These are phyloP conservation scores for Laburnicola sp. DNA, from an alignment of 2,329 filamentous ascomycete species.

Conservation along the genomic window DNA sequence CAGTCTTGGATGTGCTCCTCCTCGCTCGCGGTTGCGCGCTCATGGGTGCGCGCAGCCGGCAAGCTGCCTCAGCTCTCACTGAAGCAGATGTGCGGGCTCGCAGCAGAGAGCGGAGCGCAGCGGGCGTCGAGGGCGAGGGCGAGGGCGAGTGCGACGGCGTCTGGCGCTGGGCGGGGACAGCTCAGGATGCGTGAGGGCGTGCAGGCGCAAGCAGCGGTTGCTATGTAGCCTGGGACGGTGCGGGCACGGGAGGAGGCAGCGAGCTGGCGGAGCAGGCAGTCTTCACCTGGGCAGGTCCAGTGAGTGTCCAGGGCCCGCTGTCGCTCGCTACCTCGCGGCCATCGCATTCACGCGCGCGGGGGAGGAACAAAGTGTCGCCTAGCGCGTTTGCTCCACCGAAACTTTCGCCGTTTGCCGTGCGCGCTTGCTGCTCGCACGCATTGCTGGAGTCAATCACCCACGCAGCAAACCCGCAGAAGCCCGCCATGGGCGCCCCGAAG, in stretches of 20 bases:
- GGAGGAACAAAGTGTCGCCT: constrained; percentile 6
- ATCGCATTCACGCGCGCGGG: constrained; percentile 1
- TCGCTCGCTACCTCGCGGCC: constrained; percentile 1
- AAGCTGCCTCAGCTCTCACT: constrained; percentile 30
- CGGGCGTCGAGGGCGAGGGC: constrained; percentile 30
- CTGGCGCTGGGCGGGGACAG: constrained; percentile 23
- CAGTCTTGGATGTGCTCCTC: constrained; percentile 43
- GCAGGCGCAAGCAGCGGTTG: constrained; percentile 14
- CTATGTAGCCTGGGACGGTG: constrained; percentile 21
- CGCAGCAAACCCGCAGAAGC: constrained; percentile 29
- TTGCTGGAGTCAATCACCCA: constrained; percentile 40
- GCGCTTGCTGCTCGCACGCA: constrained; percentile 7
- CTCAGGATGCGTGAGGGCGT: constrained; percentile 7
- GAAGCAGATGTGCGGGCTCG: no score
- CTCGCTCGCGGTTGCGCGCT: constrained; percentile 43
- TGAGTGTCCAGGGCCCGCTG: no score
- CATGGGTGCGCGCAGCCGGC: constrained; percentile 46
- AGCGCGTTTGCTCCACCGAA: constrained; percentile 32
- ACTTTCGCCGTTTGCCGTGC: constrained; percentile 30
- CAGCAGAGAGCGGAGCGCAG: constrained; percentile 16
- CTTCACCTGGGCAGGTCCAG: no score
- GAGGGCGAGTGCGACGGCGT: no score
- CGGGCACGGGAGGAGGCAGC: constrained; percentile 3
- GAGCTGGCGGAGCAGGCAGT: constrained; percentile 4
- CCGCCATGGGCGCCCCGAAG: constrained; percentile 14